phyloP scores from a whole-genome alignment of 2,329 filamentous ascomycete genomes.

The Arthrobotrys megalospora region DNA sequence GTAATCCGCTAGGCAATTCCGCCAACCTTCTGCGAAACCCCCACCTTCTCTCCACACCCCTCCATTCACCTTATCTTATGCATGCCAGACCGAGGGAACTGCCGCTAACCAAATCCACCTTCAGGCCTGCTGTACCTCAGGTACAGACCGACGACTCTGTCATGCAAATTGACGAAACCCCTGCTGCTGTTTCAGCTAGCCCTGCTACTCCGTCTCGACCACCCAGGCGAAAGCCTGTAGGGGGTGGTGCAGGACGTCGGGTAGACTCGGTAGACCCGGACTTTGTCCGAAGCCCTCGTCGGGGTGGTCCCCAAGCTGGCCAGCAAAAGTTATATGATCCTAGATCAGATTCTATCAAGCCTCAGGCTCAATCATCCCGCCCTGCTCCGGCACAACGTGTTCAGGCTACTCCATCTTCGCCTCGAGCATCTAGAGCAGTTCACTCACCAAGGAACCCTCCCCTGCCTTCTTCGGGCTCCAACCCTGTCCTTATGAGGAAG shows the following conservation, averaged over 20 bases:
- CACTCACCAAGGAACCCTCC: conserved; percentile 14
- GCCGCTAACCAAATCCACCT: neutral
- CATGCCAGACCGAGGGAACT: neutral
- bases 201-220: conserved; percentile 30
- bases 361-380: conserved; percentile 2
- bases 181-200: conserved; percentile 13
- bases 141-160: conserved; percentile 6
- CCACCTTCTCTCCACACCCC: neutral
- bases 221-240: conserved; percentile 11
- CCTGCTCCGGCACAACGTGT: conserved; percentile 16
- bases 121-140: conserved; percentile 17
- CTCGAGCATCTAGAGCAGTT: neutral
- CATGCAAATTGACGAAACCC: conserved; percentile 48
- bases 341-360: conserved; percentile 32
- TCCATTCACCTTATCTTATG: neutral
- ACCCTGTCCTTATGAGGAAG: conserved; percentile 26
- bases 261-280: conserved; percentile 45
- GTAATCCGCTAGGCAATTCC: too few species aligned
- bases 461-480: conserved; percentile 21
- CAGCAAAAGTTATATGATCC: conserved; percentile 29
- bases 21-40: too few species aligned
- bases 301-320: conserved; percentile 5
- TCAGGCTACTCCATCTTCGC: conserved; percentile 19
- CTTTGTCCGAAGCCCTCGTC: conserved; percentile 32
- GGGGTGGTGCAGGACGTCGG: conserved; percentile 21